These are phyloP conservation scores for Colletotrichum navitas DNA, from an alignment of 2,329 filamentous ascomycete species.

Conservation along the genomic window DNA sequence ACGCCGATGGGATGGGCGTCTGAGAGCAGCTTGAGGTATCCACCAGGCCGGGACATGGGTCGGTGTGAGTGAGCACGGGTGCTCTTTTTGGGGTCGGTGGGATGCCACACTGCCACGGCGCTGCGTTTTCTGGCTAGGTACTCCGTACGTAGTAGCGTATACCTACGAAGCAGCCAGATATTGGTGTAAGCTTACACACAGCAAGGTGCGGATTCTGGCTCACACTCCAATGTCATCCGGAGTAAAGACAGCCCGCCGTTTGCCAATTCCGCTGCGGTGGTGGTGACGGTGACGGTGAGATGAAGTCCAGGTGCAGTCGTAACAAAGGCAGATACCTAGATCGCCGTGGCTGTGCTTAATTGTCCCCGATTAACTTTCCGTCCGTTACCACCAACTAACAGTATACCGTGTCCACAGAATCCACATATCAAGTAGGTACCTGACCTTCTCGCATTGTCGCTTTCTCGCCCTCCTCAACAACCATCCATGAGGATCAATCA, in stretches of 20 bases:
- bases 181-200: too few relatives aligned
- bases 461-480: too few relatives aligned
- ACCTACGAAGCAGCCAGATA: too few relatives aligned
- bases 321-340: neutral
- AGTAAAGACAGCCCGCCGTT: neutral
- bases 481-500: neutral
- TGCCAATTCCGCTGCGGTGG: neutral
- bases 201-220: neutral
- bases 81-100: neutral
- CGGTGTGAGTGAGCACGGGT: neutral
- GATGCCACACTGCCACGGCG: neutral
- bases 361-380: neutral
- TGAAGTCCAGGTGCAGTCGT: too few relatives aligned
- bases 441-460: too few relatives aligned
- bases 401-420: neutral
- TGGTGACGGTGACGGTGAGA: neutral
- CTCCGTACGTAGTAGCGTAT: too few relatives aligned
- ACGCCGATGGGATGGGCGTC: constrained; percentile 17
- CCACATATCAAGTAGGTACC: neutral
- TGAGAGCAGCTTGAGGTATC: too few relatives aligned
- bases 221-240: neutral
- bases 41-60: neutral
- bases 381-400: neutral
- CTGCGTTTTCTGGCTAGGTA: neutral
- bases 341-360: constrained; percentile 1